phyloP scores from a whole-genome alignment of 202 grass and related monocot genomes.

The Panicum hallii region DNA sequence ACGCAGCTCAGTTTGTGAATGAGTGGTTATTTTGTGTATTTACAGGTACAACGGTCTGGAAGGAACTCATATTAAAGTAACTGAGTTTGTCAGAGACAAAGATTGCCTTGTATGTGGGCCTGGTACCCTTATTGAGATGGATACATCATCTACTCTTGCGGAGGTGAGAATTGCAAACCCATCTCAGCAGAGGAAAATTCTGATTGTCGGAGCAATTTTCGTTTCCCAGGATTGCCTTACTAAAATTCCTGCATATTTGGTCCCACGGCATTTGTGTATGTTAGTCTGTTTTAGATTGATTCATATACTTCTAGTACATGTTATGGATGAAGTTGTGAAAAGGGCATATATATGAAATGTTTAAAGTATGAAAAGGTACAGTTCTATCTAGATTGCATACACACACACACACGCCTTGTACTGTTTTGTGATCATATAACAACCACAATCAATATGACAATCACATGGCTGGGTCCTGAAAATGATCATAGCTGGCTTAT shows the following conservation, averaged over 20 bases:
- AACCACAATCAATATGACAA: slow-evolving; percentile 15
- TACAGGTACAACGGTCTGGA: slow-evolving; percentile 87
- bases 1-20: slow-evolving; percentile 1
- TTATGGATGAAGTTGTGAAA: slow-evolving; percentile 5
- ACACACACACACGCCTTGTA: too few relatives aligned
- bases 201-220: not conserved
- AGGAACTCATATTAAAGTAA: slow-evolving; percentile 97
- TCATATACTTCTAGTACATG: slow-evolving; percentile 16
- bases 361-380: slow-evolving; percentile 10
- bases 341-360: slow-evolving; percentile 1
- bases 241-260: not conserved
- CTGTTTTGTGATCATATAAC: not conserved
- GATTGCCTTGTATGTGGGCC: slow-evolving; percentile 95
- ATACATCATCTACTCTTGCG: slow-evolving; percentile 66
- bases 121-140: slow-evolving; percentile 78
- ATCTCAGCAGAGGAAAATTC: not conserved
- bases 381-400: slow-evolving; percentile 12
- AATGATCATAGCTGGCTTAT: not conserved
- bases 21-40: slow-evolving; percentile 36
- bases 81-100: slow-evolving; percentile 84
- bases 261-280: slow-evolving; percentile 4
- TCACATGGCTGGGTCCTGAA: slow-evolving; percentile 3
- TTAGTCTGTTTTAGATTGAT: not conserved
- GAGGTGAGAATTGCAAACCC: slow-evolving; percentile 55
- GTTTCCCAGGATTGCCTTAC: slow-evolving; percentile 1